Evolutionary conservation across 768 basidiomycete species (phyloP).

Genomic region (Amanita muscaria): DNA sequence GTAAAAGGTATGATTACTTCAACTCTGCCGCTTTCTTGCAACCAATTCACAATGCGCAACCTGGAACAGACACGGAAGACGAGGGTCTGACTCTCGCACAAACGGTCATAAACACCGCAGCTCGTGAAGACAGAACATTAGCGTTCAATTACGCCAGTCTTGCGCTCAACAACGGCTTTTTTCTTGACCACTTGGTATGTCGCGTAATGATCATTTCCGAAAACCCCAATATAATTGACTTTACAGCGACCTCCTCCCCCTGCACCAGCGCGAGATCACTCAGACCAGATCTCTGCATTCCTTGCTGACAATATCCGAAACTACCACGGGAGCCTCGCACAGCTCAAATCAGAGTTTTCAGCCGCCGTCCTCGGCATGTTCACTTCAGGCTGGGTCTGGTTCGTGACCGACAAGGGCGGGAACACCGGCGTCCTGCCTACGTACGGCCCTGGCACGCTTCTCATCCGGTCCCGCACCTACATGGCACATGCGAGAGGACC

Average conservation of each 20-base stretch:
- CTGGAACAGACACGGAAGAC: constrained; percentile 44
- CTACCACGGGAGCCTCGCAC: constrained; percentile 54
- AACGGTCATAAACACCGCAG: constrained; percentile 62
- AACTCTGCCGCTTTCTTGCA: background rate
- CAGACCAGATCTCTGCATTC: constrained; percentile 26
- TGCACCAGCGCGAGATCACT: constrained; percentile 25
- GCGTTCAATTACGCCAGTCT: constrained; percentile 89
- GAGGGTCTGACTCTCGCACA: constrained; percentile 54
- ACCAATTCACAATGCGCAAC: background rate
- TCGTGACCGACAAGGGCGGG: constrained; percentile 61
- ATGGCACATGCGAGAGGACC: constrained; percentile 17
- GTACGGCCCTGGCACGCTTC: constrained; percentile 81
- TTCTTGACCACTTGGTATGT: constrained; percentile 79
- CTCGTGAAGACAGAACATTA: constrained; percentile 47
- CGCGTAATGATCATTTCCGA: background rate
- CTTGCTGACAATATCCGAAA: constrained; percentile 28
- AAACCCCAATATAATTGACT: constrained; percentile 8
- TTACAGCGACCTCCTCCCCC: constrained; percentile 33
- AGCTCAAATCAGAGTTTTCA: constrained; percentile 68
- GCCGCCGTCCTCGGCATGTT: constrained; percentile 74
- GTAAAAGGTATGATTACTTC: constrained; percentile 48
- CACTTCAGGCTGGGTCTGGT: constrained; percentile 79
- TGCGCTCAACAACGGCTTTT: constrained; percentile 93
- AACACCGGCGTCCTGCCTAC: constrained; percentile 72
- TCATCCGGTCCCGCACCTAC: constrained; percentile 54